These are phyloP conservation scores for Pyrrhoderma noxium DNA, from an alignment of 1,284 basidiomycete genomes.

Conservation along the genomic window DNA sequence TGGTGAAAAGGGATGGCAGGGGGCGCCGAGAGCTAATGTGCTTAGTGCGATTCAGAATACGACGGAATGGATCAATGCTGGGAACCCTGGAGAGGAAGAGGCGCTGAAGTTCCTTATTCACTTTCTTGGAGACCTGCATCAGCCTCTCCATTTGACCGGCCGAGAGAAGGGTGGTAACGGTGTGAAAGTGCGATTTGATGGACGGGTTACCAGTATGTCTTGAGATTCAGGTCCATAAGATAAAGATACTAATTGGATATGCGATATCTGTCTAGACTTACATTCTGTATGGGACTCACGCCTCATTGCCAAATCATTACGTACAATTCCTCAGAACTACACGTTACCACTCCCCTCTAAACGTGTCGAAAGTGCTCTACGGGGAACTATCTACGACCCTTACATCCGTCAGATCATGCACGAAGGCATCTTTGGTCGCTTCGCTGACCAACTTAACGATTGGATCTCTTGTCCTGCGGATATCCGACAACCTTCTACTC, in stretches of 20 bases:
- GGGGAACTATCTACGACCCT: constrained; percentile 80
- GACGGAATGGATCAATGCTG: constrained; percentile 21
- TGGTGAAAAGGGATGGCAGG: constrained; percentile 78
- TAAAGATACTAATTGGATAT: background rate
- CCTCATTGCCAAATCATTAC: constrained; percentile 76
- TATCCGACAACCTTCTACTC: background rate
- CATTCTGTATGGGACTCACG: constrained; percentile 84
- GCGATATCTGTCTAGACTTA: constrained; percentile 50
- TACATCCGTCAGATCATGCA: constrained; percentile 81
- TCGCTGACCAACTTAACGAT: constrained; percentile 45
- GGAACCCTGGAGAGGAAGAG: constrained; percentile 40
- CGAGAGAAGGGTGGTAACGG: constrained; percentile 81
- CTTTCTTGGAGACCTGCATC: constrained; percentile 86
- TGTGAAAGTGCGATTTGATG: constrained; percentile 63
- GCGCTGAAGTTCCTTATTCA: constrained; percentile 88
- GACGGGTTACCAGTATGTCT: constrained; percentile 54
- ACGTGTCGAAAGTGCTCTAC: constrained; percentile 67
- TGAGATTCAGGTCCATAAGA: constrained; percentile 1
- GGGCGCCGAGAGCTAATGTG: constrained; percentile 60
- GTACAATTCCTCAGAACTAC: constrained; percentile 70
- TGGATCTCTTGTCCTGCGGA: constrained; percentile 56
- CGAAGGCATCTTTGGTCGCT: constrained; percentile 70
- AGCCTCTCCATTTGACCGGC: constrained; percentile 85
- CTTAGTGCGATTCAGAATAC: constrained; percentile 68
- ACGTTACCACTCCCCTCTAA: constrained; percentile 55